Percentiles rank a stretch among this genome's conserved stretches.
Evolutionary conservation across 768 basidiomycete genomes (phyloP).

Genomic region (Termitomyces sp.): DNA sequence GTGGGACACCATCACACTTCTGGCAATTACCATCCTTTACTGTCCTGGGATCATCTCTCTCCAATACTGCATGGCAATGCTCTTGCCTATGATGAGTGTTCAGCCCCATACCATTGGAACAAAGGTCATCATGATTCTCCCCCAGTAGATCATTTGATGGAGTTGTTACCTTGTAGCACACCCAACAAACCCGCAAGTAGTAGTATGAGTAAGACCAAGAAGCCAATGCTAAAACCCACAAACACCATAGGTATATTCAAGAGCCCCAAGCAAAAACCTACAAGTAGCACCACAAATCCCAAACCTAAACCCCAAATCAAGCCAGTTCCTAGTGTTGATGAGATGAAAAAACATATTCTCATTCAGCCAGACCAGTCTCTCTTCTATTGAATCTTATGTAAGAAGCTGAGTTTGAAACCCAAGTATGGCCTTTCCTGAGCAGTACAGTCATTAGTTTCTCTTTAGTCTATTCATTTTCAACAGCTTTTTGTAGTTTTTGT

Average conservation of each 20-base stretch:
- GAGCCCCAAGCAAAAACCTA: no score
- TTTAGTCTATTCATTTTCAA: no score
- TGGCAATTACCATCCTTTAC: neutral
- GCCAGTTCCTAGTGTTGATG: neutral
- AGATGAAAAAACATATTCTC: no score
- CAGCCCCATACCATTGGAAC: neutral
- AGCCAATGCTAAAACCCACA: no score
- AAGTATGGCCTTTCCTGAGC: no score
- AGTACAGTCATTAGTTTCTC: no score
- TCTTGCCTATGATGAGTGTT: neutral
- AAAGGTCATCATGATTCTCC: neutral
- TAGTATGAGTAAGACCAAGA: neutral
- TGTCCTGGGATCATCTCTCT: no score
- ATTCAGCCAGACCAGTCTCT: no score
- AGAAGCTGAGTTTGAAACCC: no score
- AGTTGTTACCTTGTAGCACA: neutral
- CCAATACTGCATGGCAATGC: neutral
- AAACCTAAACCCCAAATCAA: neutral
- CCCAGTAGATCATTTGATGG: neutral
- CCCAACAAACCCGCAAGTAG: neutral
- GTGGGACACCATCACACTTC: neutral
- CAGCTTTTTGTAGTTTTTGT: no score
- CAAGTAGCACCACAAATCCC: neutral
- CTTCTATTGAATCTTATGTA: no score
- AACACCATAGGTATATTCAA: no score